Percentiles rank a stretch among this genome's conserved stretches.
Conservation (phyloP, 192 early-diverging fungal species). For the Nowakowskiella sp. region DNA sequence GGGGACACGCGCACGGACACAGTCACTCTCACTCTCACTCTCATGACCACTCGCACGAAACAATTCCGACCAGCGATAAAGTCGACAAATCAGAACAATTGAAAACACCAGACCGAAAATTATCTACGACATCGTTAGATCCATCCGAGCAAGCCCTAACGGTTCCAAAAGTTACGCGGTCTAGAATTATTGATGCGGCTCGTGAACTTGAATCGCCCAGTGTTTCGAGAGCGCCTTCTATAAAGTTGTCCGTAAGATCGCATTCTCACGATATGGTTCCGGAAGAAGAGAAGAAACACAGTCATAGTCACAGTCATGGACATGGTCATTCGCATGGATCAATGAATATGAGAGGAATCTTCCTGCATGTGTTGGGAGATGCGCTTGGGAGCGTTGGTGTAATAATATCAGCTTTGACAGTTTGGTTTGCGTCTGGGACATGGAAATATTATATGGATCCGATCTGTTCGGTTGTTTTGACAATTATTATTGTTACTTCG, state of each 20-base stretch:
- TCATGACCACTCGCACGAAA: slow-evolving; percentile 52
- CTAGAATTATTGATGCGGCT: background rate
- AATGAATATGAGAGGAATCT: slow-evolving; percentile 69
- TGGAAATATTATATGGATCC: slow-evolving; percentile 87
- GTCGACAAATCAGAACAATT: background rate
- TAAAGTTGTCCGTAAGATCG: slow-evolving; percentile 10
- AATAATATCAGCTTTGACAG: slow-evolving; percentile 67
- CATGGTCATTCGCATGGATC: slow-evolving; percentile 31
- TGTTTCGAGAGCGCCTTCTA: slow-evolving; percentile 1
- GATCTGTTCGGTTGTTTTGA: slow-evolving; percentile 57
- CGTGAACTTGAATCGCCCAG: background rate
- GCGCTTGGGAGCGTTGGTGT: slow-evolving; percentile 82
- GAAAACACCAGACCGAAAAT: background rate
- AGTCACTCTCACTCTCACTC: slow-evolving; percentile 29
- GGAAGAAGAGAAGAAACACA: slow-evolving; percentile 11
- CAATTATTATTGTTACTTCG: slow-evolving; percentile 51
- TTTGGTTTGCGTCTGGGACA: slow-evolving; percentile 52
- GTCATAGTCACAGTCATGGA: slow-evolving; percentile 18
- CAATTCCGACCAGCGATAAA: slow-evolving; percentile 15
- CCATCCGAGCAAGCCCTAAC: background rate
- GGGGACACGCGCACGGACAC: slow-evolving; percentile 11
- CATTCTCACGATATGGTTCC: slow-evolving; percentile 12
- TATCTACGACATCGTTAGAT: background rate
- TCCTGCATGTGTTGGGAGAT: slow-evolving; percentile 88
- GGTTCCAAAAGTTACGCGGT: slow-evolving; percentile 5